Percentiles rank a stretch among this genome's conserved stretches.
Evolutionary conservation across 2,329 filamentous ascomycete genomes (phyloP).

Genomic region (Colletotrichum costaricense): DNA sequence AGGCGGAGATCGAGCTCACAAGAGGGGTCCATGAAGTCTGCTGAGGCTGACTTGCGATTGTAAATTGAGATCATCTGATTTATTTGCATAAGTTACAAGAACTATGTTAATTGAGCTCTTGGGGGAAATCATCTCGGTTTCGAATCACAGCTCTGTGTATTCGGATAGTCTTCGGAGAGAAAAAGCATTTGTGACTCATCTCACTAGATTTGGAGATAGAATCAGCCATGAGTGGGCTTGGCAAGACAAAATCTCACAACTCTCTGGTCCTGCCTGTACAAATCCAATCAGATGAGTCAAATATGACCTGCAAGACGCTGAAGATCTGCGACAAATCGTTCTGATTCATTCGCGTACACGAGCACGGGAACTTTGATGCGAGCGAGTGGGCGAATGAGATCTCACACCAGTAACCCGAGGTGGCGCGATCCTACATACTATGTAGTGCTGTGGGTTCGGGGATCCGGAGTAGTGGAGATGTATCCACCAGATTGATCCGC

Average conservation of each 20-base stretch:
- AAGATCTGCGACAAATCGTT: too few relatives aligned
- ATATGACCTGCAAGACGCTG: too few relatives aligned
- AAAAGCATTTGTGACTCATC: not conserved
- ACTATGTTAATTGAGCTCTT: not conserved
- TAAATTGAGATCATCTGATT: not conserved
- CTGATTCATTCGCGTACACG: too few relatives aligned
- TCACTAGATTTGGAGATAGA: not conserved
- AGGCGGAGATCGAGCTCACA: not conserved
- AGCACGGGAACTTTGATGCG: too few relatives aligned
- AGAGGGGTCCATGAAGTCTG: not conserved
- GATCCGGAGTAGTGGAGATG: not conserved
- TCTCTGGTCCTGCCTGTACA: not conserved
- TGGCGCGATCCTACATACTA: not conserved
- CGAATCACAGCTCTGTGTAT: not conserved
- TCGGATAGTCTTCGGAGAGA: not conserved
- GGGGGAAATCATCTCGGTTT: not conserved
- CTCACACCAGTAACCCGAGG: not conserved
- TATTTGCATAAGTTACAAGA: not conserved
- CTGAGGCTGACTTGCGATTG: not conserved
- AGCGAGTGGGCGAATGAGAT: not conserved
- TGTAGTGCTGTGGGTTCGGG: not conserved
- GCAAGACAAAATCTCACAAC: not conserved
- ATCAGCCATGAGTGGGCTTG: not conserved
- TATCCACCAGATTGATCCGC: not conserved
- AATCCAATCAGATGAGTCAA: not conserved